Percentiles rank a stretch among this genome's conserved stretches.
These are phyloP conservation scores for Cerioporus squamosus DNA, from an alignment of 1,284 basidiomycete genomes.

Conservation along the genomic window DNA sequence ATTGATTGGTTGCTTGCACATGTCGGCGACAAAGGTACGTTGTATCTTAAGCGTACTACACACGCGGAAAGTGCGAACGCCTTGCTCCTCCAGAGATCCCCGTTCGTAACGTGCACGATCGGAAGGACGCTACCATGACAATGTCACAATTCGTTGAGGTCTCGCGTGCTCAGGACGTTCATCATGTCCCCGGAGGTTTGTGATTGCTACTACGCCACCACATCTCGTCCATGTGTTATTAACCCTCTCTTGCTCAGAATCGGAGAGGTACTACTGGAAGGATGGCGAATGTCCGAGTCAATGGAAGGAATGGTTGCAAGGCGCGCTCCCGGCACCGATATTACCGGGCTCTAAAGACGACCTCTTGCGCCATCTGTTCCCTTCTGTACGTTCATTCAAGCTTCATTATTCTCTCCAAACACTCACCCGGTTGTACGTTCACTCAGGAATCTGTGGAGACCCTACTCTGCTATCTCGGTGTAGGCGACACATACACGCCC, in stretches of 20 bases:
- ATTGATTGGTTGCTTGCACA: constrained; percentile 52
- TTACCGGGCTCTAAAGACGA: constrained; percentile 56
- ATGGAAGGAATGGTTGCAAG: constrained; percentile 66
- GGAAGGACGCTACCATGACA: constrained; percentile 31
- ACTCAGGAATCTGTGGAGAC: constrained; percentile 66
- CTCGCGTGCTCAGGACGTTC: constrained; percentile 19
- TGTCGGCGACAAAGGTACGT: constrained; percentile 33
- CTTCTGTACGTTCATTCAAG: constrained; percentile 39
- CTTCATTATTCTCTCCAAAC: neutral
- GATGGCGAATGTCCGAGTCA: constrained; percentile 65
- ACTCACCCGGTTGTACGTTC: neutral
- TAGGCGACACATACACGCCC: constrained; percentile 76
- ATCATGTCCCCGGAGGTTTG: constrained; percentile 25
- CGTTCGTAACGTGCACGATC: constrained; percentile 35
- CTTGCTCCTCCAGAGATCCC: constrained; percentile 25
- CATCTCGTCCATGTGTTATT: too few relatives aligned
- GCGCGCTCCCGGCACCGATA: constrained; percentile 53
- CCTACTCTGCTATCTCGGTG: constrained; percentile 79
- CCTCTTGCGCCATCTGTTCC: constrained; percentile 56
- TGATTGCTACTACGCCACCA: too few relatives aligned
- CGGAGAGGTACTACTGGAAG: constrained; percentile 70
- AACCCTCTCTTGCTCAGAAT: constrained; percentile 43
- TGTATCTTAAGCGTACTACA: neutral
- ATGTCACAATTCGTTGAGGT: constrained; percentile 31
- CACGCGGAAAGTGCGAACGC: too few relatives aligned